Evolutionary conservation across 306 rosid genomes (phyloP).

Genomic region (Cicer chorassanicum): DNA sequence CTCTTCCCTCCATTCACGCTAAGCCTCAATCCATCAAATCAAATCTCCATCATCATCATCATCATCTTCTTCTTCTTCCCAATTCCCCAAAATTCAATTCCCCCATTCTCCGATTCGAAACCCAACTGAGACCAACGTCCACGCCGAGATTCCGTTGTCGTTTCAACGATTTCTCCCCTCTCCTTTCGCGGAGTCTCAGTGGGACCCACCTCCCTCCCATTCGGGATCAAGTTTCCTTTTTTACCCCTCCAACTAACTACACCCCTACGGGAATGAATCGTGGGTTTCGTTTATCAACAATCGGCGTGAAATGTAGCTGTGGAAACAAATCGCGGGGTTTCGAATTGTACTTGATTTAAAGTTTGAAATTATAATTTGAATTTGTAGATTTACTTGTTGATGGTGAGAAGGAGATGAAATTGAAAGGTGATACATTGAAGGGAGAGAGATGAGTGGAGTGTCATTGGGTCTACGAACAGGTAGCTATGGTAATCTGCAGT

Average conservation of each 20-base stretch:
- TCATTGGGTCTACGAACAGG: slow-evolving; percentile 86
- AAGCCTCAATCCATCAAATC: slow-evolving; percentile 41
- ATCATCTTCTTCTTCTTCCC: slow-evolving; percentile 24
- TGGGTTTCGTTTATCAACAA: slow-evolving; percentile 36
- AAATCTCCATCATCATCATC: not conserved
- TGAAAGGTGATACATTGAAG: slow-evolving; percentile 57
- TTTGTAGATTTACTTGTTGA: not conserved
- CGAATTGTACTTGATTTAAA: not conserved
- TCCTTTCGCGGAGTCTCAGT: slow-evolving; percentile 6
- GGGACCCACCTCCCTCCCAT: slow-evolving; percentile 21
- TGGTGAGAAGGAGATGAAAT: slow-evolving; percentile 60
- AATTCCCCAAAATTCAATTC: slow-evolving; percentile 29
- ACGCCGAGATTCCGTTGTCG: slow-evolving; percentile 29
- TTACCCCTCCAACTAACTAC: slow-evolving; percentile 15
- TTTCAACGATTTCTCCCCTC: not conserved
- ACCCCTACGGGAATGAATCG: slow-evolving; percentile 6
- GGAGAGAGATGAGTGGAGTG: slow-evolving; percentile 83
- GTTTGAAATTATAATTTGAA: no score
- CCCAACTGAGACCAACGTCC: slow-evolving; percentile 34
- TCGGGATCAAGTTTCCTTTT: slow-evolving; percentile 42
- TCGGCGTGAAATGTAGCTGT: slow-evolving; percentile 20
- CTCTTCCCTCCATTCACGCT: slow-evolving; percentile 59
- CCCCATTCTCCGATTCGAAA: slow-evolving; percentile 45
- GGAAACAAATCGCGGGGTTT: slow-evolving; percentile 19
- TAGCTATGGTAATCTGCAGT: slow-evolving; percentile 78